Conservation (phyloP, 306 rosid genomes). For the Pterocarpus macrocarpus region DNA sequence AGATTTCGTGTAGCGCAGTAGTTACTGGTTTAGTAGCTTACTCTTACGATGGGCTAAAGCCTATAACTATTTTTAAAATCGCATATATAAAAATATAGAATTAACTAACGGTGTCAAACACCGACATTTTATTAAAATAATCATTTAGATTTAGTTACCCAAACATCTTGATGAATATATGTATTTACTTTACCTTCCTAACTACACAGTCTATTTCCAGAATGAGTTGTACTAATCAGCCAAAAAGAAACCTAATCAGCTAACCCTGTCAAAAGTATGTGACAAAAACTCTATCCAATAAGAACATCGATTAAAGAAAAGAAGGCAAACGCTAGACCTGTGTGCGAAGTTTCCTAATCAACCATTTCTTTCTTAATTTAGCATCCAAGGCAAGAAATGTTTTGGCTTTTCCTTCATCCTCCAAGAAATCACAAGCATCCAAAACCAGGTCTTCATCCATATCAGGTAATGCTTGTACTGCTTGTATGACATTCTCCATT, state of each 20-base stretch:
- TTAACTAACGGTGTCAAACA: too few species aligned
- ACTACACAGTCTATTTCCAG: background rate
- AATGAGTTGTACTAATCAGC: slow-evolving; percentile 17
- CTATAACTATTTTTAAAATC: too few species aligned
- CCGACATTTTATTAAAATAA: background rate
- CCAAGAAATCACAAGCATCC: slow-evolving; percentile 82
- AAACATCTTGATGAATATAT: background rate
- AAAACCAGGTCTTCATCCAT: slow-evolving; percentile 85
- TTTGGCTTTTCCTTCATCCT: slow-evolving; percentile 82
- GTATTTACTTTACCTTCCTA: background rate
- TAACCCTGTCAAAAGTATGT: slow-evolving; percentile 5
- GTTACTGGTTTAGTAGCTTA: background rate
- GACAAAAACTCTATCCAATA: slow-evolving; percentile 23
- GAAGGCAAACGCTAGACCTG: slow-evolving; percentile 45
- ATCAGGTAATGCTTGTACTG: slow-evolving; percentile 80
- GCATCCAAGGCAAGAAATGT: slow-evolving; percentile 75
- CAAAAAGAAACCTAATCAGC: background rate
- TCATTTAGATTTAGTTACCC: background rate
- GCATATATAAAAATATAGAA: too few species aligned
- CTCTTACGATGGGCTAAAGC: background rate
- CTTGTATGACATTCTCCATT: slow-evolving; percentile 68
- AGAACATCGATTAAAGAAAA: background rate
- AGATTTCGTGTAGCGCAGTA: too few species aligned
- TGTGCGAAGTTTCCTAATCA: slow-evolving; percentile 74
- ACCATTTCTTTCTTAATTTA: slow-evolving; percentile 75